Conservation (phyloP, 768 basidiomycete species). For the Rhizopogon roseolus region DNA sequence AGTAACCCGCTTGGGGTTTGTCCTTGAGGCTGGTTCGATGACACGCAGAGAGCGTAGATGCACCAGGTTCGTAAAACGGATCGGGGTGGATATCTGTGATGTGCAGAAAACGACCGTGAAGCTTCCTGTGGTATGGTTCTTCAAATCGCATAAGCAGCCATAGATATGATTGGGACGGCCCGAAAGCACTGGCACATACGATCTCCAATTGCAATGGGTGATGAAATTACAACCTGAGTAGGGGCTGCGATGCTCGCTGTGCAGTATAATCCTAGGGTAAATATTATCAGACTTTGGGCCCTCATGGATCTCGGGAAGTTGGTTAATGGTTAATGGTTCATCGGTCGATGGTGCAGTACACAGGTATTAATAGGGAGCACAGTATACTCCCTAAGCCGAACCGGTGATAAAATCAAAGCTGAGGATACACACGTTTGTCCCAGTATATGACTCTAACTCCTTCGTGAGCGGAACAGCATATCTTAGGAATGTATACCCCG, state of each 20-base stretch:
- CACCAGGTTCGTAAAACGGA: conserved; percentile 48
- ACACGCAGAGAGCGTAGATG: conserved; percentile 54
- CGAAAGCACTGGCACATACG: not conserved
- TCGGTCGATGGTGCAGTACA: not conserved
- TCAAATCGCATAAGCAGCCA: not conserved
- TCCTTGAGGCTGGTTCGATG: conserved; percentile 56
- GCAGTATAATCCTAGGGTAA: conserved; percentile 2
- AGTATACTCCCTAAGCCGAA: not conserved
- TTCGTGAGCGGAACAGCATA: not conserved
- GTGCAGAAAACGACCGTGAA: conserved; percentile 78
- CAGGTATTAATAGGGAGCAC: conserved; percentile 3
- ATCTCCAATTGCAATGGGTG: not conserved
- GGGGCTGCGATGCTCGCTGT: conserved; percentile 26
- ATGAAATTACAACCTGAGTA: conserved; percentile 34
- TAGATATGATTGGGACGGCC: not conserved
- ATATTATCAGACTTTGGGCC: not conserved
- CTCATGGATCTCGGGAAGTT: not conserved
- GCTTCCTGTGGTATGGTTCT: conserved; percentile 31
- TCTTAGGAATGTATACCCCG: not conserved
- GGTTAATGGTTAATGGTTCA: not conserved
- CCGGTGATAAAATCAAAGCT: not conserved
- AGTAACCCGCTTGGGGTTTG: conserved; percentile 50
- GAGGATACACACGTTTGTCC: not conserved
- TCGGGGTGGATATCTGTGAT: conserved; percentile 86
- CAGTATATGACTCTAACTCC: not conserved